Percentiles rank a stretch among this genome's conserved stretches.
Conservation (phyloP, 1,284 basidiomycete species). For the Ustilago crameri region DNA sequence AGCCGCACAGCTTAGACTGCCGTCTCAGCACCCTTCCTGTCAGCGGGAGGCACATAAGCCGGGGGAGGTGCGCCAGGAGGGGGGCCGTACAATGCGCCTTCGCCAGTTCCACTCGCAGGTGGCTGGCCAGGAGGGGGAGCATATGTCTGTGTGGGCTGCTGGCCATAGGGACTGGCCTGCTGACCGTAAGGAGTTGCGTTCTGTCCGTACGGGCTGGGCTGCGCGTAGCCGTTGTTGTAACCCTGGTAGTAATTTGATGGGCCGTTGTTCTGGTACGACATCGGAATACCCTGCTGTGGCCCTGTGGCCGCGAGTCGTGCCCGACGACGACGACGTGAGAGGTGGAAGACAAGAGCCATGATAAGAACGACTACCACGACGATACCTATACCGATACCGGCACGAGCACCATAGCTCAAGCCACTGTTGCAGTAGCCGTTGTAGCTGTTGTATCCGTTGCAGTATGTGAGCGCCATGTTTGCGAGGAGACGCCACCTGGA, state of each 20-base stretch:
- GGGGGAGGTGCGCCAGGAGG: constrained; percentile 42
- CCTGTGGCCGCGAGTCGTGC: constrained; percentile 14
- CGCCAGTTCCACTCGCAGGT: constrained; percentile 13
- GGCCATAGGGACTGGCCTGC: constrained; percentile 18
- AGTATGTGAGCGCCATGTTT: constrained; percentile 6
- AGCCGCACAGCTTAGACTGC: constrained; percentile 11
- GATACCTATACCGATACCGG: constrained; percentile 42
- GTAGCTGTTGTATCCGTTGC: constrained; percentile 22
- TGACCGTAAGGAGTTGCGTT: constrained; percentile 23
- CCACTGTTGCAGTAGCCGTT: constrained; percentile 14
- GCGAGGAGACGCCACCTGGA: not conserved
- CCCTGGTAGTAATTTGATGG: constrained; percentile 17
- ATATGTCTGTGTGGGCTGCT: constrained; percentile 24
- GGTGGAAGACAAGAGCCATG: constrained; percentile 10
- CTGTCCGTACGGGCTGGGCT: constrained; percentile 24
- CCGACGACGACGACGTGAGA: constrained; percentile 26
- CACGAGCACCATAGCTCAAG: constrained; percentile 23
- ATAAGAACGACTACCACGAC: constrained; percentile 21
- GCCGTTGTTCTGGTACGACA: constrained; percentile 35
- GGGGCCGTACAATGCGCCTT: constrained; percentile 30
- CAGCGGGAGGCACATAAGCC: constrained; percentile 32
- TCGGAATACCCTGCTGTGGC: constrained; percentile 14
- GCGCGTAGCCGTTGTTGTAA: constrained; percentile 26
- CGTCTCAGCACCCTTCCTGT: constrained; percentile 24
- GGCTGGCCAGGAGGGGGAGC: constrained; percentile 32